Conservation (phyloP, 805 yeast genomes). For the Metschnikowia gelsemii region DNA sequence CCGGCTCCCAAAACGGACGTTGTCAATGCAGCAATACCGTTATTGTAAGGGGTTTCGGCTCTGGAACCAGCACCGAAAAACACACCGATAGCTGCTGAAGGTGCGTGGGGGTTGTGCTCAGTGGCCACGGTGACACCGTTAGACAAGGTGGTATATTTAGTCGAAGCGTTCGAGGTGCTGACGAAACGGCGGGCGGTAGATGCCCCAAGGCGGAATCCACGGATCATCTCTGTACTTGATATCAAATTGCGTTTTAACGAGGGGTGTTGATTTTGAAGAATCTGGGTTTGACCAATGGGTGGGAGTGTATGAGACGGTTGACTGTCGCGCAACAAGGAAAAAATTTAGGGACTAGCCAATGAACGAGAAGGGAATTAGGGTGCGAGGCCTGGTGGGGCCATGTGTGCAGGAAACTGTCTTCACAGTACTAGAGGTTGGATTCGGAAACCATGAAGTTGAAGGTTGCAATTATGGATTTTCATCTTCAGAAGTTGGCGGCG, state of each 20-base stretch:
- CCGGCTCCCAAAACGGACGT: slow-evolving; percentile 49
- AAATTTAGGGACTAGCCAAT: slow-evolving; percentile 20
- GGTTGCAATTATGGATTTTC: too few species aligned
- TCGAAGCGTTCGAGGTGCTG: slow-evolving; percentile 55
- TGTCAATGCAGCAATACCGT: slow-evolving; percentile 72
- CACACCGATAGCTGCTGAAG: slow-evolving; percentile 64
- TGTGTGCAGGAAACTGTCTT: slow-evolving; percentile 15
- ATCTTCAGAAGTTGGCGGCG: too few species aligned
- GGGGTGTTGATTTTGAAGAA: slow-evolving; percentile 12
- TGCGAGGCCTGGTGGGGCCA: neutral
- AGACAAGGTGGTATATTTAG: slow-evolving; percentile 67
- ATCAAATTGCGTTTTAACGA: slow-evolving; percentile 6
- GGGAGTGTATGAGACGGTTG: slow-evolving; percentile 2
- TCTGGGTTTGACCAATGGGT: slow-evolving; percentile 1
- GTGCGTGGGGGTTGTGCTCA: slow-evolving; percentile 55
- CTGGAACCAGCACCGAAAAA: slow-evolving; percentile 77
- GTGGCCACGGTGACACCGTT: slow-evolving; percentile 77
- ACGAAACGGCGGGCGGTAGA: slow-evolving; percentile 51
- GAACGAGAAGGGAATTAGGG: slow-evolving; percentile 20
- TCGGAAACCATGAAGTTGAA: too few species aligned
- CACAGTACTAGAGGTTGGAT: too few species aligned
- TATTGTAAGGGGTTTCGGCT: slow-evolving; percentile 75
- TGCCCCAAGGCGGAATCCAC: slow-evolving; percentile 41
- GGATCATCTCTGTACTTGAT: slow-evolving; percentile 33
- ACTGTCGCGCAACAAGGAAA: slow-evolving; percentile 1